Percentiles rank a stretch among this genome's conserved stretches.
phyloP scores from a whole-genome alignment of 768 basidiomycete species.

The Exsudoporus frostii region DNA sequence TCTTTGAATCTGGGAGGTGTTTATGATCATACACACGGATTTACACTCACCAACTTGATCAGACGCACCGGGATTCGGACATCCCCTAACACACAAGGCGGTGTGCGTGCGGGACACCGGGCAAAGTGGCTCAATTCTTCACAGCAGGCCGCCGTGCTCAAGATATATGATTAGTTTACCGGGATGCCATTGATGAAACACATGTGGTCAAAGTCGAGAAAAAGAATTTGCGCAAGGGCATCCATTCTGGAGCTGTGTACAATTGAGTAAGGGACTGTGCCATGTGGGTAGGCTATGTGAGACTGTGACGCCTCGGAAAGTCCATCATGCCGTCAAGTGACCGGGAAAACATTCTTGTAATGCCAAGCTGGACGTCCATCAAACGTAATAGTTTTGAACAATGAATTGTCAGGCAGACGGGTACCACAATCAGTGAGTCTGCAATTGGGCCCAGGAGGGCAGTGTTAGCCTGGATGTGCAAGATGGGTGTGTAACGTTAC shows the following conservation, averaged over 20 bases:
- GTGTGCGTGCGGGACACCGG: no score
- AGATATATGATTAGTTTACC: neutral
- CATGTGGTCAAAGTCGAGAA: neutral
- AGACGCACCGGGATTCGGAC: neutral
- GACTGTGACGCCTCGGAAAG: neutral
- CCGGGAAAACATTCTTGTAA: neutral
- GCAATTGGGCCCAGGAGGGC: neutral
- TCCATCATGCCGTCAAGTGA: neutral
- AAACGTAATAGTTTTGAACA: neutral
- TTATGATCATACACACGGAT: neutral
- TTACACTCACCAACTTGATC: neutral
- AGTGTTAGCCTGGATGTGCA: neutral
- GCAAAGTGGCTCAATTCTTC: neutral
- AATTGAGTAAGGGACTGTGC: no score
- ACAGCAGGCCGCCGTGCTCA: neutral
- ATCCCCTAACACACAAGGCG: neutral
- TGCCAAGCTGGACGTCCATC: slow-evolving; percentile 7
- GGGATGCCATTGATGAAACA: neutral
- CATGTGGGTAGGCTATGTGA: slow-evolving; percentile 7
- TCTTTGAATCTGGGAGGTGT: neutral
- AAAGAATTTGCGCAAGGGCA: neutral
- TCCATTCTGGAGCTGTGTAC: neutral
- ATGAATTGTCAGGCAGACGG: neutral
- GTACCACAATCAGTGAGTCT: neutral
- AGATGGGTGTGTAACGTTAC: no score